Percentiles rank a stretch among this genome's conserved stretches.
Evolutionary conservation across 345 rosid genomes (phyloP).

Genomic region (Noccaea bulbosa): DNA sequence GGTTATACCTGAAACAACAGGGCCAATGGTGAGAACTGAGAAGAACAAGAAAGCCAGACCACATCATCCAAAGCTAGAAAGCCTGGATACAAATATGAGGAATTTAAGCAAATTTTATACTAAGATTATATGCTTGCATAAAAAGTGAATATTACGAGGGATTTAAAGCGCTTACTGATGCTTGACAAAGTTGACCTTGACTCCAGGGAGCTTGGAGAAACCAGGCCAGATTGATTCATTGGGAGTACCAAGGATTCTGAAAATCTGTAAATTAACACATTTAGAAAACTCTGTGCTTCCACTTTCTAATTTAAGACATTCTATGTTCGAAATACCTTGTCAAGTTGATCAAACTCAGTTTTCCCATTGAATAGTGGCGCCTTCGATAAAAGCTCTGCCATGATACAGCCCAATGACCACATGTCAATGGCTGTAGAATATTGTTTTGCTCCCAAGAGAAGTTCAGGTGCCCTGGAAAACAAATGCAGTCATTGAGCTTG

Average conservation of each 20-base stretch:
- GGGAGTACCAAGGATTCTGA: conserved; percentile 89
- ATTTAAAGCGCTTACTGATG: conserved; percentile 74
- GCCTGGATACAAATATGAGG: conserved; percentile 77
- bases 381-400: conserved; percentile 92
- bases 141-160: conserved; percentile 32
- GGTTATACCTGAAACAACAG: conserved; percentile 84
- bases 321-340: conserved; percentile 63
- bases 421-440: conserved; percentile 99
- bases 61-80: conserved; percentile 87
- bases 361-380: conserved; percentile 93
- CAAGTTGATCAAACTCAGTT: conserved; percentile 96
- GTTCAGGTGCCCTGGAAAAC: conserved; percentile 93
- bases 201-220: conserved; percentile 90
- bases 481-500: conserved; percentile 39
- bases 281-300: conserved; percentile 12
- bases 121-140: conserved; percentile 29
- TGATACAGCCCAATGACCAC: conserved; percentile 99
- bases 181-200: conserved; percentile 96
- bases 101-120: conserved; percentile 52
- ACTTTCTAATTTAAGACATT: conserved; percentile 8
- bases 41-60: conserved; percentile 80
- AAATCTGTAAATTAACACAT: conserved; percentile 60
- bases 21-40: conserved; percentile 54
- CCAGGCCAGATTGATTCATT: conserved; percentile 98
- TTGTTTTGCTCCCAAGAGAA: conserved; percentile 88